Percentiles rank a stretch among this genome's conserved stretches.
phyloP scores from a whole-genome alignment of 495 filamentous ascomycete species.

The Talaromyces proteolyticus region DNA sequence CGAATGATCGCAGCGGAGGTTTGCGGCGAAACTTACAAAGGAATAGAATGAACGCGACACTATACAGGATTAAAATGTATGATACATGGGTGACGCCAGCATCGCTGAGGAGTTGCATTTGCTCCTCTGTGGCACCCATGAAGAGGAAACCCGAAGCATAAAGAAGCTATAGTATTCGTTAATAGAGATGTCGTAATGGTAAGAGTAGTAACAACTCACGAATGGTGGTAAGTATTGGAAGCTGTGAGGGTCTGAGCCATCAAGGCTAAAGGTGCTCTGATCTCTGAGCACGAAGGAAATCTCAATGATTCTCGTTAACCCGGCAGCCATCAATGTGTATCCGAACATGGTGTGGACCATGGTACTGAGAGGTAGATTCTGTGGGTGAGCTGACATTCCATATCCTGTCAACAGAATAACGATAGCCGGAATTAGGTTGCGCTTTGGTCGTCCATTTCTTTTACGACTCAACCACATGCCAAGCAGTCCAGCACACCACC shows the following conservation, averaged over 20 bases:
- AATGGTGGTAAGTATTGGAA: slow-evolving; percentile 92
- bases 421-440: slow-evolving; percentile 88
- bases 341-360: slow-evolving; percentile 92
- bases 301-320: slow-evolving; percentile 79
- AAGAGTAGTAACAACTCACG: slow-evolving; percentile 47
- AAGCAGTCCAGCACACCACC: slow-evolving; percentile 90
- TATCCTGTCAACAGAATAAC: slow-evolving; percentile 92
- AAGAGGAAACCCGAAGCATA: slow-evolving; percentile 94
- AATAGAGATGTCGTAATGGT: not conserved
- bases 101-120: slow-evolving; percentile 70
- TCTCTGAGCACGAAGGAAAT: slow-evolving; percentile 83
- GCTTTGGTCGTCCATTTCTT: slow-evolving; percentile 76
- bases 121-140: slow-evolving; percentile 95
- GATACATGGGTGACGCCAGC: slow-evolving; percentile 81
- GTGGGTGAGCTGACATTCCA: slow-evolving; percentile 87
- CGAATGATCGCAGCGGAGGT: not conserved
- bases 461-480: slow-evolving; percentile 88
- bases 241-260: slow-evolving; percentile 66
- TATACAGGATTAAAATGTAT: slow-evolving; percentile 87
- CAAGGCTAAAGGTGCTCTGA: slow-evolving; percentile 46
- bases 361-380: slow-evolving; percentile 73
- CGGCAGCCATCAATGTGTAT: slow-evolving; percentile 91
- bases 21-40: slow-evolving; percentile 68
- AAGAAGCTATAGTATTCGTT: slow-evolving; percentile 54
- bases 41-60: slow-evolving; percentile 83